A percentile compares a stretch with the other conserved stretches of the same genome.
Evolutionary conservation across 106 monocot species (phyloP).

Genomic region (Acorus calamus): DNA sequence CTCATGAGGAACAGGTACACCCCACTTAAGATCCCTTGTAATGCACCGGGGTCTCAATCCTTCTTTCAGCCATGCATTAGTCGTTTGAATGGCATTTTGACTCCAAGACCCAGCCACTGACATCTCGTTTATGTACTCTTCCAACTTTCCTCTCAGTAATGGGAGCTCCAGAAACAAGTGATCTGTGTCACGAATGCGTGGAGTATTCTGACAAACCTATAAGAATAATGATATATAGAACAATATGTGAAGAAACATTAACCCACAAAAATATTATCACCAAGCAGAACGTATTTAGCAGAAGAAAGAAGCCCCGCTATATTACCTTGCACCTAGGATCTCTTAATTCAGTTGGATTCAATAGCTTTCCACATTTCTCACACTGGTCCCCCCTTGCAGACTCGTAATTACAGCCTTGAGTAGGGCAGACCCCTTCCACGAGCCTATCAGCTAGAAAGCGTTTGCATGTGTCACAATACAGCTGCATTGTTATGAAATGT

Average conservation of each 20-base stretch:
- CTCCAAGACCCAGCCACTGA: conserved; percentile 73
- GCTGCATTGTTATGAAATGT: conserved; percentile 29
- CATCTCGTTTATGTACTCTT: conserved; percentile 58
- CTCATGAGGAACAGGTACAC: conserved; percentile 90
- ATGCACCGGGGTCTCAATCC: conserved; percentile 85
- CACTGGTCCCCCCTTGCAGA: conserved; percentile 92
- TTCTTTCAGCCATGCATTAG: conserved; percentile 91
- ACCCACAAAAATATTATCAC: no score
- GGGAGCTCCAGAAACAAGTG: conserved; percentile 94
- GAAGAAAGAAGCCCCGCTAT: no score
- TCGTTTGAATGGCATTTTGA: conserved; percentile 93
- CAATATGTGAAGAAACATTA: no score
- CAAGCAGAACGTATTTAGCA: no score
- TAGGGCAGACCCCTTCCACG: conserved; percentile 90
- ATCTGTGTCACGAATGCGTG: conserved; percentile 74
- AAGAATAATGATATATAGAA: background rate
- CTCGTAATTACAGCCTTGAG: conserved; percentile 53
- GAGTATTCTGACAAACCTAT: conserved; percentile 69
- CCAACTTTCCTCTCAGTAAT: conserved; percentile 49
- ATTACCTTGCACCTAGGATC: conserved; percentile 94
- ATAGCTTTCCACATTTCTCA: conserved; percentile 86
- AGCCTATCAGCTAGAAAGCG: conserved; percentile 88
- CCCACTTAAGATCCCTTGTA: conserved; percentile 98
- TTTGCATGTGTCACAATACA: conserved; percentile 74
- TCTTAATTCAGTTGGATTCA: conserved; percentile 79